Evolutionary conservation across 345 rosid species (phyloP).

Genomic region (Eucalyptus brandiana): DNA sequence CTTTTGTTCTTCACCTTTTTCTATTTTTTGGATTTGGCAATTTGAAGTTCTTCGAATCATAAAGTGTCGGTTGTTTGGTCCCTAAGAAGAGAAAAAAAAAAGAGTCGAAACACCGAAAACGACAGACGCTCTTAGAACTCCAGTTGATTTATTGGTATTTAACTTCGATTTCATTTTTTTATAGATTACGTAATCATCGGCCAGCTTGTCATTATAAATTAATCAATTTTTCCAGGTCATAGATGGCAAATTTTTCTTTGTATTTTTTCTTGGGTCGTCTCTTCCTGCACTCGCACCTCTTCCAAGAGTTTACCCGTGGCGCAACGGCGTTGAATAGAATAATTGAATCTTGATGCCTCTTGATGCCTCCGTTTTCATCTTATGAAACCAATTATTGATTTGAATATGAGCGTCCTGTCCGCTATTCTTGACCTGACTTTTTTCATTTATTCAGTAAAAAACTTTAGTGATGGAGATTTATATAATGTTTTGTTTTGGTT

Average conservation of each 20-base stretch:
- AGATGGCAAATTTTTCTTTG: not conserved
- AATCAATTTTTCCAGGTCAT: not conserved
- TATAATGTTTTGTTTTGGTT: not conserved
- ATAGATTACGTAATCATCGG: not conserved
- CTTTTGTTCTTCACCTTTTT: not conserved
- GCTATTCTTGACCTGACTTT: not conserved
- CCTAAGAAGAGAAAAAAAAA: not conserved
- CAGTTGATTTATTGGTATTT: not conserved
- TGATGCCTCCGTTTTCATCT: not conserved
- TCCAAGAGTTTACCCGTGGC: not conserved
- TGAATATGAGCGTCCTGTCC: not conserved
- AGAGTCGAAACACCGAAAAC: not conserved
- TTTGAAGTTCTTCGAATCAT: not conserved
- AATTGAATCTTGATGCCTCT: not conserved
- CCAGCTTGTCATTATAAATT: not conserved
- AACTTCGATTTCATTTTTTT: not conserved
- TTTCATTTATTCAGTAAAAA: not conserved
- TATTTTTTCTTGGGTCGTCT: not conserved
- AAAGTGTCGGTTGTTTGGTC: not conserved
- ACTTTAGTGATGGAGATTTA: not conserved
- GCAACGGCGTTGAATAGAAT: constrained; percentile 9
- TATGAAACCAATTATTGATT: not conserved
- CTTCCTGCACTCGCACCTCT: not conserved
- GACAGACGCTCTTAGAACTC: not conserved
- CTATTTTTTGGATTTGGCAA: not conserved